phyloP scores from a whole-genome alignment of 352 stramenopile species.

The Saprolegnia diclina region DNA sequence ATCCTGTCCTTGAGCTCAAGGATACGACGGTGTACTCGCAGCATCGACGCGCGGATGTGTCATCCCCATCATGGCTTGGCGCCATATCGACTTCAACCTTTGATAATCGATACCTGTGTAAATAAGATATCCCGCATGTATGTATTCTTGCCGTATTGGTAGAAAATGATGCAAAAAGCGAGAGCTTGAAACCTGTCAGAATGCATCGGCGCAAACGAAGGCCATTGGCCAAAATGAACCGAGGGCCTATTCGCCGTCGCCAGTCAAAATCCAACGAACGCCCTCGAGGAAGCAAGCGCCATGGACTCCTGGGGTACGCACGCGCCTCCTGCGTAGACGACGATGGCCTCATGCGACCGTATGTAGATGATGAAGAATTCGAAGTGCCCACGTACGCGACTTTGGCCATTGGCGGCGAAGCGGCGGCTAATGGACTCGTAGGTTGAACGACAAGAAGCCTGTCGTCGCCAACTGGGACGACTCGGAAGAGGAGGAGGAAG shows the following conservation, averaged over 20 bases:
- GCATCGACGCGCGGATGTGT: too few species aligned
- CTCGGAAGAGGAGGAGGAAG: constrained; percentile 66
- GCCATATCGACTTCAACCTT: too few species aligned
- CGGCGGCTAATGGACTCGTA: background rate
- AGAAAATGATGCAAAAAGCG: too few species aligned
- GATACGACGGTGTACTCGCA: too few species aligned
- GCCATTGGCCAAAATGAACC: background rate
- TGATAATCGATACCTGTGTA: too few species aligned
- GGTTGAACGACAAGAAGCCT: constrained; percentile 33
- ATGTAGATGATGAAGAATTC: constrained; percentile 76
- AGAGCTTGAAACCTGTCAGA: background rate
- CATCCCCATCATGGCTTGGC: too few species aligned
- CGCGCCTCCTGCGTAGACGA: background rate
- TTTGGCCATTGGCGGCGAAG: background rate
- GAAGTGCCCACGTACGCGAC: constrained; percentile 53
- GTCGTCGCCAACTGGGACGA: constrained; percentile 68
- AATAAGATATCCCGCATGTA: too few species aligned
- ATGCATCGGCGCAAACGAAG: background rate
- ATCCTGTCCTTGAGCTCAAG: too few species aligned
- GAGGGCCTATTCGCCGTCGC: background rate
- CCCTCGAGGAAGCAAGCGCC: background rate
- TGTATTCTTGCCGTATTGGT: too few species aligned
- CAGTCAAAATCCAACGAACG: constrained; percentile 15
- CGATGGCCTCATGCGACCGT: constrained; percentile 5
- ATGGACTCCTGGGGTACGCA: constrained; percentile 79